phyloP scores from a whole-genome alignment of 1,284 basidiomycete genomes.

The Tremellales sp. region DNA sequence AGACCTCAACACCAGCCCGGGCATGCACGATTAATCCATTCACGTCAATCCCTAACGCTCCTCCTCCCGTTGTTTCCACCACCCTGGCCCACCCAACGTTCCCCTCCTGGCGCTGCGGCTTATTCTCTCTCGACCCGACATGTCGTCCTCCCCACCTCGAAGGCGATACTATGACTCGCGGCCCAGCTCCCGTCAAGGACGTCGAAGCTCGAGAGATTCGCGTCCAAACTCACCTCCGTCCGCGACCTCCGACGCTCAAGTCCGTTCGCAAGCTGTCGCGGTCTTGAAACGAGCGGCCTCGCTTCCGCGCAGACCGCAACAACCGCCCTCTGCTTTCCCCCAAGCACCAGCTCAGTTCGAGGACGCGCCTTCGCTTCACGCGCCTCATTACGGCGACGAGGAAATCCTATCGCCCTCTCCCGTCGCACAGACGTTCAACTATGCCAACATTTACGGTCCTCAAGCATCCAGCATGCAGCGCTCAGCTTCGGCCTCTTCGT shows the following conservation, averaged over 20 bases:
- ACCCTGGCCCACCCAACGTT: no score
- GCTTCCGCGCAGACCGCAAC: constrained; percentile 70
- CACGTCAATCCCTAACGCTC: no score
- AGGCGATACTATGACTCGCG: constrained; percentile 21
- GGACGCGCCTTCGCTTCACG: constrained; percentile 1
- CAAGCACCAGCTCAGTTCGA: constrained; percentile 2
- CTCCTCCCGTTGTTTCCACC: no score
- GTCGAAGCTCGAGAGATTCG: no score
- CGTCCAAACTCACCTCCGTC: constrained; percentile 16
- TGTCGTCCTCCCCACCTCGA: constrained; percentile 21
- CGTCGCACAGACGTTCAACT: constrained; percentile 12
- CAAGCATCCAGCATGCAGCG: constrained; percentile 28
- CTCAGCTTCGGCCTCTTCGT: constrained; percentile 34
- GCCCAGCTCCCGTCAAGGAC: constrained; percentile 16
- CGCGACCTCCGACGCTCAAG: constrained; percentile 55
- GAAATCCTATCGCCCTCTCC: constrained; percentile 40
- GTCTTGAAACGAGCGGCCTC: constrained; percentile 85
- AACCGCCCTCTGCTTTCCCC: constrained; percentile 19
- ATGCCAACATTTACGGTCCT: constrained; percentile 16
- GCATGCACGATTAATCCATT: no score
- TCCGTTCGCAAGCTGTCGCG: constrained; percentile 77
- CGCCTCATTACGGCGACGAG: constrained; percentile 18
- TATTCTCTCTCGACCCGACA: no score
- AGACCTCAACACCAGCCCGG: no score
- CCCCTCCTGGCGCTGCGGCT: no score